These are phyloP conservation scores for Botryotinia convoluta DNA, from an alignment of 2,329 filamentous ascomycete genomes.

Conservation along the genomic window DNA sequence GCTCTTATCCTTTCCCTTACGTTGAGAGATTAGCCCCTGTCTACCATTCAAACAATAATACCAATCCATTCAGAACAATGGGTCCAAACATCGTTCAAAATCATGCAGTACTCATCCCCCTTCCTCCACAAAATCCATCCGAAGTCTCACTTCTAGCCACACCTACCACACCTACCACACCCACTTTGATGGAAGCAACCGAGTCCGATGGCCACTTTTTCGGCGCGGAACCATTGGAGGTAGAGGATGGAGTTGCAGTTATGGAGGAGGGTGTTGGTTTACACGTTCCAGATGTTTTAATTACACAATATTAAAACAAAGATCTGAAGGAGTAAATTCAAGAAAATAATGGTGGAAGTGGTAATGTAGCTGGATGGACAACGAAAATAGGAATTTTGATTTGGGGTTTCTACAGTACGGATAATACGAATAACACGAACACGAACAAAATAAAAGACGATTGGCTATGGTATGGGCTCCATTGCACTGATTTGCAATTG, in stretches of 20 bases:
- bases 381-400: neutral
- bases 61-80: neutral
- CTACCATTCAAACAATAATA: neutral
- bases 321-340: neutral
- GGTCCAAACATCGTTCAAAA: neutral
- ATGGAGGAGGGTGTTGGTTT: constrained; percentile 54
- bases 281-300: constrained; percentile 44
- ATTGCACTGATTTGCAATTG: neutral
- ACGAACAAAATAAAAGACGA: neutral
- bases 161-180: constrained; percentile 25
- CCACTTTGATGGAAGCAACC: constrained; percentile 35
- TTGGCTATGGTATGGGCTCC: neutral
- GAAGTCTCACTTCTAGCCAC: constrained; percentile 20
- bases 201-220: constrained; percentile 39
- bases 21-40: neutral
- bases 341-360: neutral
- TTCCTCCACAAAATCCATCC: constrained; percentile 21
- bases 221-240: constrained; percentile 45
- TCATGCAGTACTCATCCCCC: constrained; percentile 9
- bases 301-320: constrained; percentile 36
- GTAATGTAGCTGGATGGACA: neutral
- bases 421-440: neutral
- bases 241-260: constrained; percentile 53
- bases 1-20: neutral
- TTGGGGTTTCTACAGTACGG: neutral